Evolutionary conservation across 768 basidiomycete species (phyloP), one percentile per base, ranked within the genome.

Genomic region (Leccinellum albellum): DNA sequence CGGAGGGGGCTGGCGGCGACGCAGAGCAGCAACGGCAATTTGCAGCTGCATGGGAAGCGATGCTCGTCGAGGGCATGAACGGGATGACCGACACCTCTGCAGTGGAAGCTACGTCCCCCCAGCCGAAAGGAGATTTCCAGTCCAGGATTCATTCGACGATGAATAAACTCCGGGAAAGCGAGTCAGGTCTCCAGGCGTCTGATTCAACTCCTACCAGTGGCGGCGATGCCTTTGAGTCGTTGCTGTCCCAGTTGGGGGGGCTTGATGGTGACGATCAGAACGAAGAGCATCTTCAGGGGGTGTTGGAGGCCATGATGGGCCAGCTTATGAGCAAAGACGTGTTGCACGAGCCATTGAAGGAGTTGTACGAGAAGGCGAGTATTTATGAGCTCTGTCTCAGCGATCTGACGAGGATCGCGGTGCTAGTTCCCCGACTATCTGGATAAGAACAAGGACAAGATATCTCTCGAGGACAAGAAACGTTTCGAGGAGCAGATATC

Each of bases 311-410:
- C 24, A 88, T 95, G 69, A 70, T 71, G 69, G 61, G 69, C 3
- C 67, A 69, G 37, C 60, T 73, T 31, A 73, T 71, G 71, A 40
- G 62, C 35, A 73, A 71, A 35, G 67, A 73, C 0, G 59, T 73
- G 83, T 73, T 95, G n/a, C 88, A 94, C 61, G 91, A 93, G 46
- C 93, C 94, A 0, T 67, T 95, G 56, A 90, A 89, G 62, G 93
- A 96, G 66, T 72, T 96, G 50, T 15, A 68, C 48, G 65, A 72
- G 8, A 71, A 70, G 61, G 67, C 50, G 49, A 50, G 67, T 24
- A 5, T 44, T 10, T 21, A 5, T 5, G 1, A n/a, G 3, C 20
- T 3, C 4, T 13, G 3, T 54, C 47, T 48, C 21, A 6, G 24
- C 7, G 3, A 15, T 45, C 23, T 56, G 33, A 58, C 31, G 45